Conservation (phyloP, 345 rosid genomes). For the Boechera stricta region DNA sequence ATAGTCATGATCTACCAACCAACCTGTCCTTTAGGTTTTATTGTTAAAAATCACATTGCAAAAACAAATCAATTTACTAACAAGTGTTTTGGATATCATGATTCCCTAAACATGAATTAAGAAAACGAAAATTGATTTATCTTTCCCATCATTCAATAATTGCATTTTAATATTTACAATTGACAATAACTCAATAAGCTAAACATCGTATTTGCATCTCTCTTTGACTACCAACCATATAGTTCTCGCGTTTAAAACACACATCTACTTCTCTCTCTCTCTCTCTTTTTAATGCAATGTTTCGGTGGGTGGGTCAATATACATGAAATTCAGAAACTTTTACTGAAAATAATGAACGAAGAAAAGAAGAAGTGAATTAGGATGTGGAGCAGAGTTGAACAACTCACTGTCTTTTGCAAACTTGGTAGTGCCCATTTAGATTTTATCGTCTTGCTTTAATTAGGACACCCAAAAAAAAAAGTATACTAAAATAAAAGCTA, state of each 20-base stretch:
- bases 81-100: background rate
- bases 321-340: background rate
- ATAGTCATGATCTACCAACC: conserved; percentile 33
- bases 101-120: background rate
- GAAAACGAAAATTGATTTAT: background rate
- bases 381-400: conserved; percentile 11
- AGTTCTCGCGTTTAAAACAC: background rate
- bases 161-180: too few species aligned
- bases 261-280: background rate
- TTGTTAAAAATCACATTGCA: background rate
- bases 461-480: background rate
- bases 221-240: background rate
- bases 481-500: background rate
- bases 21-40: background rate
- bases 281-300: background rate
- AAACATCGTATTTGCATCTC: background rate
- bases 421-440: background rate
- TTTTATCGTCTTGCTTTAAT: conserved; percentile 1
- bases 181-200: background rate
- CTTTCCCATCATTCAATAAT: too few species aligned
- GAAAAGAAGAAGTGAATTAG: background rate
- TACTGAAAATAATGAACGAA: background rate
- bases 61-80: background rate
- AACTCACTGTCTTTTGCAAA: conserved; percentile 11
- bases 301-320: background rate